These are phyloP conservation scores for Gynochthodes officinalis DNA, from an alignment of 257 asterid species.

Conservation along the genomic window DNA sequence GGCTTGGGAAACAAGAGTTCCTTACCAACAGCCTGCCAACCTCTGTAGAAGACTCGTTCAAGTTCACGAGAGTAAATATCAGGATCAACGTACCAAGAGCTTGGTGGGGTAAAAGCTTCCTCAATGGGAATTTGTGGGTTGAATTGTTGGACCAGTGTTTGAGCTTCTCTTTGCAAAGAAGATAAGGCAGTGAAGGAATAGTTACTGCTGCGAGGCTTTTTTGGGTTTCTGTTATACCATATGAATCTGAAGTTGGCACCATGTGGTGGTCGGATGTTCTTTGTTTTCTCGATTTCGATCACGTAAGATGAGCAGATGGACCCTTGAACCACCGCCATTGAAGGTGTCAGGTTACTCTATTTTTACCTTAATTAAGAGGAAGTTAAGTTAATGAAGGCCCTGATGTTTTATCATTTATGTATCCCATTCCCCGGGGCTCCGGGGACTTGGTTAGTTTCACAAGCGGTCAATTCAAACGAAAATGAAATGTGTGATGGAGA, in stretches of 20 bases:
- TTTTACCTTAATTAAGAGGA: too few species aligned
- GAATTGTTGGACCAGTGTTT: slow-evolving; percentile 45
- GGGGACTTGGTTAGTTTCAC: too few species aligned
- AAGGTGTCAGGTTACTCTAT: too few species aligned
- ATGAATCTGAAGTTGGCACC: neutral
- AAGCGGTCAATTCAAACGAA: too few species aligned
- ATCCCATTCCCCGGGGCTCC: too few species aligned
- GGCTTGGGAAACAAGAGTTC: neutral
- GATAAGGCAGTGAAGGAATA: neutral
- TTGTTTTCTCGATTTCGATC: slow-evolving; percentile 2
- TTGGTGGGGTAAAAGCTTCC: slow-evolving; percentile 74
- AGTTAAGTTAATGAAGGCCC: too few species aligned
- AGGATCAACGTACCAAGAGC: slow-evolving; percentile 74
- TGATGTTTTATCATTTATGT: too few species aligned
- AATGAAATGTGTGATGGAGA: too few species aligned
- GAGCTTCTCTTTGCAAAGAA: slow-evolving; percentile 8
- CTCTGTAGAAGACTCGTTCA: slow-evolving; percentile 52
- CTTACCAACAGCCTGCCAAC: slow-evolving; percentile 77
- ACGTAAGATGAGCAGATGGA: neutral
- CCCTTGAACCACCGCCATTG: slow-evolving; percentile 10
- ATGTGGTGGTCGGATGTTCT: neutral
- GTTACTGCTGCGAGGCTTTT: neutral
- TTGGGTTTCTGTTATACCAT: neutral
- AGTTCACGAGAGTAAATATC: slow-evolving; percentile 62
- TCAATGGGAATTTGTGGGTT: slow-evolving; percentile 63